Percentiles rank a stretch among this genome's conserved stretches.
Conservation (phyloP, 2,329 filamentous ascomycete species). For the Scedosporium dehoogii region DNA sequence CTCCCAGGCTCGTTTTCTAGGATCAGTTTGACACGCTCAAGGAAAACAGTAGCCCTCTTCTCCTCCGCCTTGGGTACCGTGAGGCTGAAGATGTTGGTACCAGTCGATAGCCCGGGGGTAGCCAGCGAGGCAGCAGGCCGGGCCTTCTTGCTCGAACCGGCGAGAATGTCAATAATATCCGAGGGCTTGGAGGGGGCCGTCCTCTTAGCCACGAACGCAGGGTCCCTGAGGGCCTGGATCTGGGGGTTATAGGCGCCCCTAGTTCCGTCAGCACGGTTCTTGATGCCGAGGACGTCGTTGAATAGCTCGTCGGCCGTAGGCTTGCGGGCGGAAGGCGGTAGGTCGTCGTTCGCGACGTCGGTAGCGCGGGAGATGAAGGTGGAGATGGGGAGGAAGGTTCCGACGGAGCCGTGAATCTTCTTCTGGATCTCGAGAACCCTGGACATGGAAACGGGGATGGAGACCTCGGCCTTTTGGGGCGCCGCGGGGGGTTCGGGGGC, state of each 20-base stretch:
- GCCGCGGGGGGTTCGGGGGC: constrained; percentile 26
- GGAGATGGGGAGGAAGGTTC: constrained; percentile 71
- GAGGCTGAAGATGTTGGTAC: constrained; percentile 72
- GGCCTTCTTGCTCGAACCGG: constrained; percentile 25
- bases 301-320: constrained; percentile 77
- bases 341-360: constrained; percentile 76
- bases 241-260: constrained; percentile 62
- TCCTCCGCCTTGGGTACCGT: constrained; percentile 72
- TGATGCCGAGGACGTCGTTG: constrained; percentile 67
- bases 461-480: constrained; percentile 46
- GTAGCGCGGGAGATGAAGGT: constrained; percentile 80
- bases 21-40: constrained; percentile 77
- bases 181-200: constrained; percentile 21
- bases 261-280: constrained; percentile 34
- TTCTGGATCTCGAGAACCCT: constrained; percentile 73
- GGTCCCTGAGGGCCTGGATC: constrained; percentile 48
- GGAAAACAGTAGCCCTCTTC: constrained; percentile 68
- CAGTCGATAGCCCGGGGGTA: constrained; percentile 37
- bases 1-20: constrained; percentile 72
- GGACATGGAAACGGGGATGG: constrained; percentile 67
- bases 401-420: constrained; percentile 66
- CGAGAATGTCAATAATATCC: constrained; percentile 79
- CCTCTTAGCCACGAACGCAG: constrained; percentile 24
- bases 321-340: constrained; percentile 54
- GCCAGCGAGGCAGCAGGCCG: constrained; percentile 18